Base-by-base conservation (phyloP, 1,284 basidiomycete species). In the Malassezia arunalokei region DNA sequence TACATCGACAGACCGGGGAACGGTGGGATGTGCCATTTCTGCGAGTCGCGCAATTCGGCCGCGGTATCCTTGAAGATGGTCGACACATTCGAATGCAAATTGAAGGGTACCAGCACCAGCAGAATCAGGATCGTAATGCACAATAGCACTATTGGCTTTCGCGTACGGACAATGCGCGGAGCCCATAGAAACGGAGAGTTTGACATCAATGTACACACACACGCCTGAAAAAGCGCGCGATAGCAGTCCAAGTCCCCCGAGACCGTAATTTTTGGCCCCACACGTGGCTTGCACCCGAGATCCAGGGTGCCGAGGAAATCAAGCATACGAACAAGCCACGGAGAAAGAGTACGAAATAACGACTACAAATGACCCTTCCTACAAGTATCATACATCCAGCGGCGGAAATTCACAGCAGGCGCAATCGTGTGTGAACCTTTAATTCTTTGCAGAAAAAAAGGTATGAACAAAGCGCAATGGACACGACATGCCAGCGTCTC, bases 31-130 rank as follows among this genome's bases (percentile, higher is more conserved):
- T 33, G n/a, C 11, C 29, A 27, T 20, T 24, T 31, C 15, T 20
- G 15, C 14, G 48, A 31, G 11, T 55, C 53, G 11, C 32, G 40
- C 14, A 55, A 30, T 17, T 55, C 53, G 11, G 40, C 24, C 9
- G 53, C 48, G 11, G 43, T 50, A 30, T 55, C 48, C 1, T 37
- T 47, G 20, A 55, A 35, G 7, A 50, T 41, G 11, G 47, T 47
- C 8, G 31, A 29, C 4, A 55, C 38, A 42, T 50, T 55, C 17
- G 35, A 41, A 28, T 55, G 48, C 39, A 55, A 37, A 15, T 50
- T 47, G 29, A 49, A 31, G 30, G 53, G 53, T n/a, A 55, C 47
- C 14, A 55, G 29, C 11, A 55, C 14, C 14, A 50, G 12, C 43
- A 55, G 14, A 9, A 55, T 14, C 4, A 50, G 38, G 9, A 55